Conservation (phyloP, 306 rosid species). For the Glycine tomentella region DNA sequence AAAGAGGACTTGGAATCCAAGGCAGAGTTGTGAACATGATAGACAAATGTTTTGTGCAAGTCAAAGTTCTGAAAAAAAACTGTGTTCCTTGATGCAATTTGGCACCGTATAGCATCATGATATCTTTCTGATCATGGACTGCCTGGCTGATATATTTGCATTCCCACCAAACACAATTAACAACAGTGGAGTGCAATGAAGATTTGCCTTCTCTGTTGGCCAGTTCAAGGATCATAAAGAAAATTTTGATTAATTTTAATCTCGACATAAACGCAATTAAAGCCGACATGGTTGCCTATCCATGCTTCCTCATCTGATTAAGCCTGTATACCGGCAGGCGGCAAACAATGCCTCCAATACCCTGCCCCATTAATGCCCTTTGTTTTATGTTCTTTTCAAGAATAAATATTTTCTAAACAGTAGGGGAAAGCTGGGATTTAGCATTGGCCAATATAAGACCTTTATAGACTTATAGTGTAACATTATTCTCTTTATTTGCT, state of each 20-base stretch:
- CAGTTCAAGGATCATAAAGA: slow-evolving; percentile 23
- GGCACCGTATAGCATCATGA: slow-evolving; percentile 13
- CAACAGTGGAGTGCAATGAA: slow-evolving; percentile 42
- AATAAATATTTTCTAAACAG: slow-evolving; percentile 1
- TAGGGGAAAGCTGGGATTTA: background rate
- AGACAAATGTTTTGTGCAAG: background rate
- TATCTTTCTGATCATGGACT: slow-evolving; percentile 31
- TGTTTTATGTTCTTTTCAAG: slow-evolving; percentile 1
- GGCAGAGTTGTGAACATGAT: slow-evolving; percentile 73
- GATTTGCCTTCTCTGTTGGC: slow-evolving; percentile 43
- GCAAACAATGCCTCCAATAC: background rate
- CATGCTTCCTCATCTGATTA: background rate
- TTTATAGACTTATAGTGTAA: too few species aligned
- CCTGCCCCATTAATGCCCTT: background rate
- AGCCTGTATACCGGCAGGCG: background rate
- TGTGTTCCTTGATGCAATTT: slow-evolving; percentile 35
- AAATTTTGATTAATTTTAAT: slow-evolving; percentile 31
- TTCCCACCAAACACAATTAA: slow-evolving; percentile 35
- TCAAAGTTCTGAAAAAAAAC: slow-evolving; percentile 10
- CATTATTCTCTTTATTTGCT: background rate
- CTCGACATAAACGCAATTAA: background rate
- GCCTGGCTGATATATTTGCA: slow-evolving; percentile 40
- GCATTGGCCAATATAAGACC: slow-evolving; percentile 24
- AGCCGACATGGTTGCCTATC: background rate
- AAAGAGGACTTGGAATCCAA: slow-evolving; percentile 70